Evolutionary conservation across 257 asterid genomes (phyloP).

Genomic region (Prunella vulgaris): DNA sequence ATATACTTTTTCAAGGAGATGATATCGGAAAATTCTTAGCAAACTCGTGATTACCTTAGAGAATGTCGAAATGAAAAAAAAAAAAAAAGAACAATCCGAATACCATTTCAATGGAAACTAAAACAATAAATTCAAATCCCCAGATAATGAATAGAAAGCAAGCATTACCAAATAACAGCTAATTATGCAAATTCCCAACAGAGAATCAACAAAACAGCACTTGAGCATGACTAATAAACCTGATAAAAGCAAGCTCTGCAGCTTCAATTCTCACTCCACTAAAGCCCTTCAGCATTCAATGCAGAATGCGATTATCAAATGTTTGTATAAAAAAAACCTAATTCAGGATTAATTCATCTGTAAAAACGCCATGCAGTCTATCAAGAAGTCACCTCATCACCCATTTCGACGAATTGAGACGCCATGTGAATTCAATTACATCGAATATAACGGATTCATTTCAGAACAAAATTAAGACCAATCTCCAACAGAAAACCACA

Average conservation of each 20-base stretch:
- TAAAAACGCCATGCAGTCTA: background rate
- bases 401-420: slow-evolving; percentile 1
- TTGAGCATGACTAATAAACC: too few species aligned
- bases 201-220: too few species aligned
- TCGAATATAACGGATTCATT: background rate
- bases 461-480: background rate
- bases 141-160: background rate
- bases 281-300: slow-evolving; percentile 14
- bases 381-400: background rate
- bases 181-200: background rate
- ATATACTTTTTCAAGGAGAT: background rate
- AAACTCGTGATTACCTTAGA: background rate
- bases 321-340: slow-evolving; percentile 4
- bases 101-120: background rate
- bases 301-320: slow-evolving; percentile 1
- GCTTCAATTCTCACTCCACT: slow-evolving; percentile 17
- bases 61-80: background rate
- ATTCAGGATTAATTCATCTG: background rate
- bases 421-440: background rate
- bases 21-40: background rate
- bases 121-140: background rate
- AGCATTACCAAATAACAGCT: background rate
- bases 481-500: background rate
- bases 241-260: slow-evolving; percentile 12
- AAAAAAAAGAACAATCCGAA: too few species aligned